These are phyloP conservation scores for Phytophthora tentaculata DNA, from an alignment of 352 stramenopile genomes.

Conservation along the genomic window DNA sequence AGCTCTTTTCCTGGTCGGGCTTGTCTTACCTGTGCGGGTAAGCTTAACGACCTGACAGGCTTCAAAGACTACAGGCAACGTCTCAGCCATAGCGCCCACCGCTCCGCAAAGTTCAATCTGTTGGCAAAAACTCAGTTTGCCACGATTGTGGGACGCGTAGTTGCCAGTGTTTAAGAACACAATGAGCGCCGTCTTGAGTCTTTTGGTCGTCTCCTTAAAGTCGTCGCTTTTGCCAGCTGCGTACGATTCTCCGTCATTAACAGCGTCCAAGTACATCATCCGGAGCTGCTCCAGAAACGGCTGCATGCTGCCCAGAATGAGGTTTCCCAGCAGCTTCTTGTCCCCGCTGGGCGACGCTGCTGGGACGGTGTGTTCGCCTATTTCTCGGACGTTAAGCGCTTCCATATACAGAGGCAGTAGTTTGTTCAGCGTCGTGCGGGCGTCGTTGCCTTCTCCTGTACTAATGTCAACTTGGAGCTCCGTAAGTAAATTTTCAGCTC, in stretches of 20 bases:
- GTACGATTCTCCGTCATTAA: not conserved
- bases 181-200: not conserved
- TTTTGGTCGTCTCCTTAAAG: not conserved
- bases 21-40: not conserved
- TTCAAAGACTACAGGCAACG: not conserved
- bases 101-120: not conserved
- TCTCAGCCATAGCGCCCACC: not conserved
- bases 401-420: constrained; percentile 5
- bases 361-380: not conserved
- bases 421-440: constrained; percentile 1
- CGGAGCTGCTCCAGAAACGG: not conserved
- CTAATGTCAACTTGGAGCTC: not conserved
- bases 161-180: not conserved
- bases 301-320: not conserved
- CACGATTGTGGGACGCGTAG: not conserved
- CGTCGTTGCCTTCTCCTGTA: constrained; percentile 1
- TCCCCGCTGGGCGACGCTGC: not conserved
- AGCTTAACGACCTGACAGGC: not conserved
- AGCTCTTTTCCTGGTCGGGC: not conserved
- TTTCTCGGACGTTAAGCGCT: not conserved
- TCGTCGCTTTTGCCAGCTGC: not conserved
- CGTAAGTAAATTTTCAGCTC: not conserved
- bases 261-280: not conserved
- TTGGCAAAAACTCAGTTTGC: not conserved
- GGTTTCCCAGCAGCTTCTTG: not conserved